Evolutionary conservation across 2,329 filamentous ascomycete genomes (phyloP).

Genomic region (Eutypa lata): DNA sequence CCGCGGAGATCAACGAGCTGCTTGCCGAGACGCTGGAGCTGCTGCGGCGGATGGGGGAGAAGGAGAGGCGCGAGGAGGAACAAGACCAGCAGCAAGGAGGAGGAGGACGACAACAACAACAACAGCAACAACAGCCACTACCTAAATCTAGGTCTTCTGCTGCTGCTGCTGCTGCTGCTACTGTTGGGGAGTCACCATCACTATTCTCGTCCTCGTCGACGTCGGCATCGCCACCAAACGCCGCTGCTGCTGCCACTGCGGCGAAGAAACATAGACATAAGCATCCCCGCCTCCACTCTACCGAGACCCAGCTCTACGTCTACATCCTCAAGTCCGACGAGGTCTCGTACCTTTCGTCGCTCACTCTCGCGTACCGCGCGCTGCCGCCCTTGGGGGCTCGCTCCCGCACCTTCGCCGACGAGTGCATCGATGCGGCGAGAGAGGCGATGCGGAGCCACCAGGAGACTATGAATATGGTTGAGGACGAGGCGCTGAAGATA

Average conservation of each 20-base stretch:
- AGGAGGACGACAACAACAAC: background rate
- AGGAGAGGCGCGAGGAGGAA: background rate
- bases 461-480: slow-evolving; percentile 37
- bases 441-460: slow-evolving; percentile 38
- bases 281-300: background rate
- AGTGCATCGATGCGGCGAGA: slow-evolving; percentile 40
- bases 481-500: slow-evolving; percentile 33
- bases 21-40: slow-evolving; percentile 24
- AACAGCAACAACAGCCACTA: too few species aligned
- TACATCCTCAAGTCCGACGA: slow-evolving; percentile 37
- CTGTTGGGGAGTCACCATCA: too few species aligned
- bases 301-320: slow-evolving; percentile 20
- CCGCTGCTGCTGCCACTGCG: slow-evolving; percentile 1
- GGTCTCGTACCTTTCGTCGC: slow-evolving; percentile 38
- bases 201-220: too few species aligned
- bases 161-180: too few species aligned
- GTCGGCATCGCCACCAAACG: too few species aligned
- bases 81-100: too few species aligned
- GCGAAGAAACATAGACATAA: background rate
- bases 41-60: slow-evolving; percentile 18
- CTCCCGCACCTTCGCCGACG: slow-evolving; percentile 34
- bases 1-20: slow-evolving; percentile 29
- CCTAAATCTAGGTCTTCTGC: too few species aligned
- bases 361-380: slow-evolving; percentile 42
- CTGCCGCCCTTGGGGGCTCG: slow-evolving; percentile 28